A percentile compares a stretch with the other conserved stretches of the same genome.
Conservation (phyloP, 1,284 basidiomycete genomes). For the Rhodotorula sp. region DNA sequence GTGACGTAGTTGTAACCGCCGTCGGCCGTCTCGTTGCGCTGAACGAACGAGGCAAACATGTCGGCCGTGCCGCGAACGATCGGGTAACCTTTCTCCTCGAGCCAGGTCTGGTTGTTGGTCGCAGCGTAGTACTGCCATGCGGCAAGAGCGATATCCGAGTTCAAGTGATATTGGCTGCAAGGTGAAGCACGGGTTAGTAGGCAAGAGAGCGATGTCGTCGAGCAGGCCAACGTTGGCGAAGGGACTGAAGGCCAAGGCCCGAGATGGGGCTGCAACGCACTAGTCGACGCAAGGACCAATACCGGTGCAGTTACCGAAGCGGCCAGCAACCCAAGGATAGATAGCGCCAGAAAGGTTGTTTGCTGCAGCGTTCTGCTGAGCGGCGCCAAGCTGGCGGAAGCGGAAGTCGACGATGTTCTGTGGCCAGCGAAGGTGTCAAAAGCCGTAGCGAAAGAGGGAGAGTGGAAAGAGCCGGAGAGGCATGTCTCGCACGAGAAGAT, state of each 20-base stretch:
- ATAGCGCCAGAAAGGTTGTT: slow-evolving; percentile 39
- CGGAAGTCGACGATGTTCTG: slow-evolving; percentile 44
- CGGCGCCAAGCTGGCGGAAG: slow-evolving; percentile 37
- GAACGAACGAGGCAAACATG: slow-evolving; percentile 44
- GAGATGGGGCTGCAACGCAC: not conserved
- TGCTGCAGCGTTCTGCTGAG: slow-evolving; percentile 29
- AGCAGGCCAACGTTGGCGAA: no score
- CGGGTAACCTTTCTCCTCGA: slow-evolving; percentile 41
- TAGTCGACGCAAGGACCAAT: slow-evolving; percentile 21
- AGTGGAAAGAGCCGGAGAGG: not conserved
- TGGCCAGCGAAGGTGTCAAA: not conserved
- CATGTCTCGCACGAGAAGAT: not conserved
- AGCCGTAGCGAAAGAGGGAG: not conserved
- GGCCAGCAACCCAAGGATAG: slow-evolving; percentile 44
- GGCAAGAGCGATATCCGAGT: slow-evolving; percentile 44
- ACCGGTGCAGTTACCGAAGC: slow-evolving; percentile 42
- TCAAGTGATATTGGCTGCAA: slow-evolving; percentile 44
- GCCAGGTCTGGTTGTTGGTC: slow-evolving; percentile 43
- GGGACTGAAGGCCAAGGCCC: not conserved
- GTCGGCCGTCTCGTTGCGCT: slow-evolving; percentile 24
- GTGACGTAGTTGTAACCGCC: slow-evolving; percentile 29
- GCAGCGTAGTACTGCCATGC: slow-evolving; percentile 43
- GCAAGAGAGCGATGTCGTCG: not conserved
- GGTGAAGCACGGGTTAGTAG: no score
- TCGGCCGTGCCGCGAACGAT: slow-evolving; percentile 40